Evolutionary conservation across 768 basidiomycete species (phyloP).

Genomic region (Auricularia cornea): DNA sequence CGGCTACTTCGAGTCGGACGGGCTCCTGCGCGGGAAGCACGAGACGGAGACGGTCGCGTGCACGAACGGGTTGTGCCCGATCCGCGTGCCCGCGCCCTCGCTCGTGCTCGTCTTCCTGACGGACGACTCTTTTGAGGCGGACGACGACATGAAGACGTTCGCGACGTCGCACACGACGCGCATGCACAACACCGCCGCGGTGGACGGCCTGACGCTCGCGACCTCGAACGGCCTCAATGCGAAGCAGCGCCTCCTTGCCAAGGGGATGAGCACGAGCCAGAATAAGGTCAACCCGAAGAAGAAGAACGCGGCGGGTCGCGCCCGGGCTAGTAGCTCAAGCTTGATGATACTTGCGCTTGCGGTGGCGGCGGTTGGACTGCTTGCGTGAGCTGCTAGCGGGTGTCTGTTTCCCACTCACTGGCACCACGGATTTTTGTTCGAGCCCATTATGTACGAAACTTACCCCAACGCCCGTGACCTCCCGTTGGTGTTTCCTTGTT

Average conservation of each 20-base stretch:
- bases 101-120: slow-evolving; percentile 70
- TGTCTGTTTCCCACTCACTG: too few species aligned
- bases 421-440: too few species aligned
- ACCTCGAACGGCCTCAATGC: not conserved
- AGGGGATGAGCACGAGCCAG: not conserved
- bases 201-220: not conserved
- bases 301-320: too few species aligned
- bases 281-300: not conserved
- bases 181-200: not conserved
- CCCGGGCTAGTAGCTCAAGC: too few species aligned
- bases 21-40: slow-evolving; percentile 49
- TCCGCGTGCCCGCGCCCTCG: slow-evolving; percentile 61
- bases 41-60: slow-evolving; percentile 54
- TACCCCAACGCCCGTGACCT: too few species aligned
- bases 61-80: slow-evolving; percentile 42
- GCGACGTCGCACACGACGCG: not conserved
- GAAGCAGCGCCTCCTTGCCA: not conserved
- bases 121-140: not conserved
- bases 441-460: too few species aligned
- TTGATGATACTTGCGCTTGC: too few species aligned
- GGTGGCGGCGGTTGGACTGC: too few species aligned
- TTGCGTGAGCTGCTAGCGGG: too few species aligned
- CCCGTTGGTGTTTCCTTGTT: too few species aligned
- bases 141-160: not conserved
- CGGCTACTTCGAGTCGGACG: slow-evolving; percentile 54